Conservation (phyloP, 345 rosid species). For the Turnera subulata region DNA sequence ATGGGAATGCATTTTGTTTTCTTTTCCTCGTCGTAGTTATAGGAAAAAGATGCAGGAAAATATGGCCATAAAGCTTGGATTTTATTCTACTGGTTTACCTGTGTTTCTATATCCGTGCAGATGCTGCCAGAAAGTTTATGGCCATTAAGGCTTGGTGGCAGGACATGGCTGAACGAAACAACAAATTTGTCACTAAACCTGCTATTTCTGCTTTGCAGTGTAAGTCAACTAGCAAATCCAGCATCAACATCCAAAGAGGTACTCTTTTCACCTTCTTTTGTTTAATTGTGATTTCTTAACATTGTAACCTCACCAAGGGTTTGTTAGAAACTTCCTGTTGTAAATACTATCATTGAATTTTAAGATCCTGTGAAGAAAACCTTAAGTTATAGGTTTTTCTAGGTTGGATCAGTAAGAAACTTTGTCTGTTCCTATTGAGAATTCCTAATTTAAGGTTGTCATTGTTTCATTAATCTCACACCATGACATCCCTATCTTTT, state of each 20-base stretch:
- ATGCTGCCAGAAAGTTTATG: slow-evolving; percentile 63
- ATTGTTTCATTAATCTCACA: too few species aligned
- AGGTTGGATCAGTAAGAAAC: too few species aligned
- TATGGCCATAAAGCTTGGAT: not conserved
- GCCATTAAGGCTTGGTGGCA: slow-evolving; percentile 95
- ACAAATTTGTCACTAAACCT: slow-evolving; percentile 33
- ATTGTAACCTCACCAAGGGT: too few species aligned
- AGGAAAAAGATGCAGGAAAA: not conserved
- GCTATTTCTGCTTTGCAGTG: slow-evolving; percentile 24
- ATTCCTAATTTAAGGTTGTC: too few species aligned
- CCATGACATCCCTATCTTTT: not conserved
- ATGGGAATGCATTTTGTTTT: too few species aligned
- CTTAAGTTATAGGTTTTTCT: too few species aligned
- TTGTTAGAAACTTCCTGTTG: too few species aligned
- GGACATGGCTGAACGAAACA: slow-evolving; percentile 65
- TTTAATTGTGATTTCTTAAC: too few species aligned
- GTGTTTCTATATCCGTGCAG: slow-evolving; percentile 31
- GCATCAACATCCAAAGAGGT: slow-evolving; percentile 40
- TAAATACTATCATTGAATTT: too few species aligned
- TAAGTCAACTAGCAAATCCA: slow-evolving; percentile 26
- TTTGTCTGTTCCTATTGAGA: too few species aligned
- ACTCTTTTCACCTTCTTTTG: not conserved
- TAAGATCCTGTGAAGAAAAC: too few species aligned
- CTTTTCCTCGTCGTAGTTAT: not conserved
- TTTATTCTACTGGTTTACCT: not conserved